Evolutionary conservation across 495 filamentous ascomycete species (phyloP), one percentile per base, ranked within the genome.

Genomic region (Talaromyces liani): DNA sequence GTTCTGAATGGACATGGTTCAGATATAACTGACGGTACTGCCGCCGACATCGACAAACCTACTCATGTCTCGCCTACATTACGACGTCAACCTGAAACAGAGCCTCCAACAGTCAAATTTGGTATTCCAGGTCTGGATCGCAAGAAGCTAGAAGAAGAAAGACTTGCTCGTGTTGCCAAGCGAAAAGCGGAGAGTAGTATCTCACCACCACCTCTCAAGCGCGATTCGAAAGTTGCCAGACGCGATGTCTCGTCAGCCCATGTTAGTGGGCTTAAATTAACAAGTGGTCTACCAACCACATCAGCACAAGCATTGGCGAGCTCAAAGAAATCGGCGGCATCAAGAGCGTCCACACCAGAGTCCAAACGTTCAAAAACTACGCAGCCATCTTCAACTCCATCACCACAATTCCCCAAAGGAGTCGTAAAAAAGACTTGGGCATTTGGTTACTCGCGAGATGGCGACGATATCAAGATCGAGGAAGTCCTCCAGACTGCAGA

Each of bases 401-500:
- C 60, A 2, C 64, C 88, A 6, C 82, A 84, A 16, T 97, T 85
- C 70, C 90, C 88, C 0, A 68, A 76, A 2, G 93, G 93, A 10
- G 77, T 80, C 0, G 85, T 97, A 24, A 97, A 91, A 73, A 92
- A 89, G 71, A 98, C 94, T 0, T 92, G 88, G 84, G 84, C 81
- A 0, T 72, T 75, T 25, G 82, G 85, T 4, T 79, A 80, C 51
- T 71, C 76, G 0, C 79, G 91, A 29, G 70, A 66, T 0, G 80
- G 74, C 2, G 79, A 93, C 53, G 92, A 96, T 62, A 91, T 98
- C 68, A 95, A 87, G 66, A 86, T 98, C 47, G 92, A 97, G 70
- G 94, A 98, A 69, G 87, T 97, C 1, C 73, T 98, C 0, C 88
- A 95, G 70, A 84, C 82, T 47, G 71, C 80, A 5, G 81, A 88